Base-by-base conservation (phyloP, 2,329 filamentous ascomycete genomes). In the Aspergillus luchuensis region DNA sequence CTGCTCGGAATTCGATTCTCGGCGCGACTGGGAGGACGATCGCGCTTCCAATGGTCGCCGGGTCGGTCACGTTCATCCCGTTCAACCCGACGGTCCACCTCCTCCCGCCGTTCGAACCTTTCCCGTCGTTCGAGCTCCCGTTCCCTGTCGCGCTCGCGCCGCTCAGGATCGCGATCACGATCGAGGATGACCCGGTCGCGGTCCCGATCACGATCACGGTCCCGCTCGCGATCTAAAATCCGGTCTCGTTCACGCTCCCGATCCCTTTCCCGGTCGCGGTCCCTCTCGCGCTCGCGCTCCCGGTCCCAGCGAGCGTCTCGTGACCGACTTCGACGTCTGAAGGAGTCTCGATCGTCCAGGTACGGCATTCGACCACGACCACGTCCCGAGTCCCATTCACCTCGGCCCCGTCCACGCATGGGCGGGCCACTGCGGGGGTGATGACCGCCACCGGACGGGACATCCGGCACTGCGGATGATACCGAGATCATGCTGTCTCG, bases 251-350 rank as follows among this genome's bases (percentile, higher is more conserved):
- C 74, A n/a, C 71, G 69, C 53, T 74, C 72, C 25, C 71, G 69
- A 38, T 74, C 71, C 58, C 76, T 71, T 15, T 77, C 74, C 15
- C 74, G 71, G 8, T 80, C 77, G 7, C 75, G 70, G 48, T 74
- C 72, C 11, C 65, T 57, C 11, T 76, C 74, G n/a, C 72, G 65
- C 41, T 73, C 74, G 21, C 71, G 65, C 13, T 73, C 72, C 25
- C 74, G 76, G 50, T 79, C 77, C 63, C 78, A 75, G 72, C 78
- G 76, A 7, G 71, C 68, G 61, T 81, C 79, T 6, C 79, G 73
- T 28, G 79, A 81, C 28, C 78, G 73, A 68, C 79, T 81, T 21
- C 79, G 72, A 48, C 76, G 74, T 50, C 76, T 72, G 60, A 79
- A 80, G 1, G 72, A 64, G 60, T 80, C 77, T 10, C 78, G 75